phyloP scores from a whole-genome alignment of 1,139 yeast species.

The Hansenula anomala region DNA sequence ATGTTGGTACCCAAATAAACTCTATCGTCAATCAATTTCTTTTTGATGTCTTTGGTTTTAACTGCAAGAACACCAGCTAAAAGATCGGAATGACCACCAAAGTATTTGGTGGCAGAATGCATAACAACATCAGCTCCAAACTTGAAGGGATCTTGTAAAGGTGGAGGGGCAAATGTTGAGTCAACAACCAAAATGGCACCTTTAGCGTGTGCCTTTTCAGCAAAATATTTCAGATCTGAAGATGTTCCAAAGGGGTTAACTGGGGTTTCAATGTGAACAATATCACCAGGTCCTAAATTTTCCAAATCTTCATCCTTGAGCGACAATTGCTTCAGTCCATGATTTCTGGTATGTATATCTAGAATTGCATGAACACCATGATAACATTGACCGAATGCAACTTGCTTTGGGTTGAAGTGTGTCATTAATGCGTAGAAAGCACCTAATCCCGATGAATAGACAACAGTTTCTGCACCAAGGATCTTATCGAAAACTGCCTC shows the following conservation, averaged over 20 bases:
- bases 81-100: slow-evolving; percentile 93
- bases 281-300: slow-evolving; percentile 60
- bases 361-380: slow-evolving; percentile 80
- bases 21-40: slow-evolving; percentile 54
- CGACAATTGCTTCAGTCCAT: slow-evolving; percentile 48
- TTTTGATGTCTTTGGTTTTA: slow-evolving; percentile 42
- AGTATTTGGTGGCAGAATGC: slow-evolving; percentile 89
- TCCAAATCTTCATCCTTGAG: slow-evolving; percentile 47
- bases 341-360: slow-evolving; percentile 54
- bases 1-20: slow-evolving; percentile 70
- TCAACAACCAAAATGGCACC: slow-evolving; percentile 74
- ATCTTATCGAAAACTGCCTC: slow-evolving; percentile 64
- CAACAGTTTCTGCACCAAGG: slow-evolving; percentile 52
- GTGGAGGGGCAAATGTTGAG: slow-evolving; percentile 93
- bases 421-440: slow-evolving; percentile 78
- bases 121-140: slow-evolving; percentile 79
- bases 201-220: slow-evolving; percentile 60
- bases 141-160: slow-evolving; percentile 73
- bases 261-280: slow-evolving; percentile 83
- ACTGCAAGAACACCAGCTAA: slow-evolving; percentile 76
- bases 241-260: slow-evolving; percentile 79
- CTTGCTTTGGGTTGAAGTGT: slow-evolving; percentile 64
- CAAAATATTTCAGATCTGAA: slow-evolving; percentile 57
- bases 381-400: slow-evolving; percentile 77
- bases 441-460: slow-evolving; percentile 73